phyloP scores from a whole-genome alignment of 2,329 filamentous ascomycete species.

The Ophiosphaerella herpotricha region DNA sequence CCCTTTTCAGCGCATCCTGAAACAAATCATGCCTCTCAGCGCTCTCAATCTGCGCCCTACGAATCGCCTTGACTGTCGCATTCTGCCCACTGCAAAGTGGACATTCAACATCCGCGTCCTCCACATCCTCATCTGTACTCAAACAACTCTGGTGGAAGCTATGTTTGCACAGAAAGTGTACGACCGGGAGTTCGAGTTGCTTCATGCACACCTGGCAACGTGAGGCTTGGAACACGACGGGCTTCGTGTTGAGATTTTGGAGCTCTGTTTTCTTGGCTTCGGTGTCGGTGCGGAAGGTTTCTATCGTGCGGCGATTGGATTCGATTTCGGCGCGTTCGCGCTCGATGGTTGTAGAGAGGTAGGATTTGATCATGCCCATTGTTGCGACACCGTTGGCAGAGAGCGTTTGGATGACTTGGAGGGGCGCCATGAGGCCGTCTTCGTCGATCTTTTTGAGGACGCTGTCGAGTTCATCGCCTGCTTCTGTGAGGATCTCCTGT shows the following conservation, averaged over 20 bases:
- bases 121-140: constrained; percentile 63
- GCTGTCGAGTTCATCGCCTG: constrained; percentile 78
- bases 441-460: constrained; percentile 86
- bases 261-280: constrained; percentile 79
- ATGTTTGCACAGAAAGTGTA: constrained; percentile 97
- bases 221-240: constrained; percentile 86
- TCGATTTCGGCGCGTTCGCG: constrained; percentile 86
- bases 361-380: constrained; percentile 96
- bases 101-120: constrained; percentile 74
- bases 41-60: constrained; percentile 82
- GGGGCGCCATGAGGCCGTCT: constrained; percentile 89
- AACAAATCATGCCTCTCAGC: constrained; percentile 90
- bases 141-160: constrained; percentile 94
- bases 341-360: constrained; percentile 85
- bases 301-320: constrained; percentile 79
- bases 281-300: constrained; percentile 83
- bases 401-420: constrained; percentile 95
- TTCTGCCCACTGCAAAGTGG: constrained; percentile 84
- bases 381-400: constrained; percentile 81
- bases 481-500: constrained; percentile 78
- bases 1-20: constrained; percentile 74
- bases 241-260: constrained; percentile 74
- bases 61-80: constrained; percentile 84
- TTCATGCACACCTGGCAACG: constrained; percentile 82
- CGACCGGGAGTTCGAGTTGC: constrained; percentile 80